Base-by-base conservation (phyloP, 441 rosid genomes). In the Eutrema salsugineum region DNA sequence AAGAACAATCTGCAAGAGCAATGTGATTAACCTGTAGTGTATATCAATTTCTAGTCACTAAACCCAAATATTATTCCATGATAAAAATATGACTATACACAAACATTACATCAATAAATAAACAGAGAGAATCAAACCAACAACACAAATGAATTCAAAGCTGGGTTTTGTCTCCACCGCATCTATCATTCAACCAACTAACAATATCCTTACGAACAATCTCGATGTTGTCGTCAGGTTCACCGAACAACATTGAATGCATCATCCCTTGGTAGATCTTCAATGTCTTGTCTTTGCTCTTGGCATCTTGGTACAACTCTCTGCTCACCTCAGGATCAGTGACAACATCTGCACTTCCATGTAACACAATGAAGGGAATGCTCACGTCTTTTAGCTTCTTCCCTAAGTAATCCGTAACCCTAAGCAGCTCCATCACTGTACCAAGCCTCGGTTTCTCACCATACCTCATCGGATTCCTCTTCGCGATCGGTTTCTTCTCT, bases 311-410 rank as follows among this genome's bases (percentile, higher is more conserved):
- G 53, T 85, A 87, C 83, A 91, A 60, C 4, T 80, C 86, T 73
- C 76, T 76, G 76, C 95, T 94, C 79, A 90, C 95, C 7, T 83
- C 82, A 15, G 97, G 97, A 79, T 91, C 97, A 0, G 99, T 94
- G 1, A 94, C 97, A 49, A 77, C 93, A 75, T 90, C 99, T 1
- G 77, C 96, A 50, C 85, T 88, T 1, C 97, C 99, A 68, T 94
- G 99, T 42, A 91, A 36, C 19, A 90, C 85, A 24, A 94, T 65
- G 35, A 90, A 94, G 0, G 97, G 97, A 30, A 91, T 70, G 11
- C 73, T 81, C 24, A 88, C 93, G 51, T 87, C 90, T 4, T 78
- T 33, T 51, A 91, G 63, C 62, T 80, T 87, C 38, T 66, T 39
- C 66, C 84, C 82, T 72, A 91, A 55, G 63, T 67, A 76, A 58